Evolutionary conservation across 1,284 basidiomycete species (phyloP).

Genomic region (Papiliotrema laurentii): DNA sequence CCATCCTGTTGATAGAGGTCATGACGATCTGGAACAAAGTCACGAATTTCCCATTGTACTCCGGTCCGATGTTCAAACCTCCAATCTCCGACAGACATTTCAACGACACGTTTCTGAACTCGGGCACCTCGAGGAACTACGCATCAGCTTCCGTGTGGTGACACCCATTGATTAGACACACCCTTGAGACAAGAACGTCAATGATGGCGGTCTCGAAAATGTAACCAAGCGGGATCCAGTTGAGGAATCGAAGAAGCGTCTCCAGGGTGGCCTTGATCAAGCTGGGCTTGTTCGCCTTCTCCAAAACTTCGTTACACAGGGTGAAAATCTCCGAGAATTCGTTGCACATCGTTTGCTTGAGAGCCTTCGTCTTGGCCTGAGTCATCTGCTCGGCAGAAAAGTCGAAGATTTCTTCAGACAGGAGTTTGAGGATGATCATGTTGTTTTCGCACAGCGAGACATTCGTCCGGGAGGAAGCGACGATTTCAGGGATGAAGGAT

Average conservation of each 20-base stretch:
- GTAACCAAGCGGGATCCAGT: slow-evolving; percentile 99
- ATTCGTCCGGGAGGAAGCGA: slow-evolving; percentile 94
- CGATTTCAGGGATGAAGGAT: slow-evolving; percentile 94
- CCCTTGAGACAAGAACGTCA: slow-evolving; percentile 83
- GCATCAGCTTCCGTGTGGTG: slow-evolving; percentile 3
- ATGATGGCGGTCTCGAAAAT: slow-evolving; percentile 99
- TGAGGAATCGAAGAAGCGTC: slow-evolving; percentile 91
- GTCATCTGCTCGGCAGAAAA: slow-evolving; percentile 99
- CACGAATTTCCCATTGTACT: slow-evolving; percentile 98
- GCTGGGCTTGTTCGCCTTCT: slow-evolving; percentile 95
- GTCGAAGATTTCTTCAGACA: slow-evolving; percentile 99
- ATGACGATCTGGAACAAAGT: slow-evolving; percentile 97
- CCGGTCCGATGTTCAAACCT: slow-evolving; percentile 87
- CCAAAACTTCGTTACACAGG: slow-evolving; percentile 90
- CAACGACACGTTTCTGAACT: slow-evolving; percentile 96
- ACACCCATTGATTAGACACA: slow-evolving; percentile 50
- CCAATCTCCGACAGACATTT: slow-evolving; percentile 99
- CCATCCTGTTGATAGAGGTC: slow-evolving; percentile 94
- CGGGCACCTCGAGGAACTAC: slow-evolving; percentile 91
- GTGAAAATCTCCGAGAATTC: slow-evolving; percentile 97
- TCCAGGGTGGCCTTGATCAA: slow-evolving; percentile 94
- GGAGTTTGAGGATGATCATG: slow-evolving; percentile 96
- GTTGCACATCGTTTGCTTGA: slow-evolving; percentile 97
- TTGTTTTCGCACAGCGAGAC: slow-evolving; percentile 98
- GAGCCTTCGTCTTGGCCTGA: slow-evolving; percentile 91